Conservation (phyloP, 2,329 filamentous ascomycete species). For the Apiospora sp. region DNA sequence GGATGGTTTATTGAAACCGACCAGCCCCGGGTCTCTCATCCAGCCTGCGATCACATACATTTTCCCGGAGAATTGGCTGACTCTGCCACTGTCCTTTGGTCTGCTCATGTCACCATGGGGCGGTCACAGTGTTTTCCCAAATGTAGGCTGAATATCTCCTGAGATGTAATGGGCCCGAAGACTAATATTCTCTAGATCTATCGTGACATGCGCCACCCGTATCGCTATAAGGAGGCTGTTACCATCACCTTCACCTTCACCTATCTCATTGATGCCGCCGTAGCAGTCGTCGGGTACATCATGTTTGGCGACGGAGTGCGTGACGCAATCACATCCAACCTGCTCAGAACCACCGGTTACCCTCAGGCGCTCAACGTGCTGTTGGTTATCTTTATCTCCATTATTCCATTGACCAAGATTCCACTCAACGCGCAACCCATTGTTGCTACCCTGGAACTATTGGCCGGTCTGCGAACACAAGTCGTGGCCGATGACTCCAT, state of each 20-base stretch:
- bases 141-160: conserved; percentile 53
- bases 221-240: conserved; percentile 77
- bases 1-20: conserved; percentile 85
- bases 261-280: conserved; percentile 80
- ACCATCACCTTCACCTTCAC: conserved; percentile 87
- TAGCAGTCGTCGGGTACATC: conserved; percentile 83
- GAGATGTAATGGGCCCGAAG: not conserved
- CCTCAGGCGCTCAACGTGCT: conserved; percentile 76
- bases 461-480: conserved; percentile 71
- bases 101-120: conserved; percentile 82
- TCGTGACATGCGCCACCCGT: conserved; percentile 74
- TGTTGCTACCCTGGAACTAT: conserved; percentile 81
- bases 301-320: conserved; percentile 94
- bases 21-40: conserved; percentile 81
- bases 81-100: conserved; percentile 87
- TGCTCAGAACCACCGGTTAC: conserved; percentile 78
- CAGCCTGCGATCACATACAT: conserved; percentile 82
- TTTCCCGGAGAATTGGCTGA: conserved; percentile 86
- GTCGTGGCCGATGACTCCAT: conserved; percentile 54
- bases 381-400: conserved; percentile 86
- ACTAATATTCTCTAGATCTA: conserved; percentile 56
- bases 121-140: conserved; percentile 78
- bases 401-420: conserved; percentile 96
- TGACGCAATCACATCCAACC: conserved; percentile 91
- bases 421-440: conserved; percentile 90